Conservation (phyloP, 208 protist species). For the Acanthamoeba healyi region DNA sequence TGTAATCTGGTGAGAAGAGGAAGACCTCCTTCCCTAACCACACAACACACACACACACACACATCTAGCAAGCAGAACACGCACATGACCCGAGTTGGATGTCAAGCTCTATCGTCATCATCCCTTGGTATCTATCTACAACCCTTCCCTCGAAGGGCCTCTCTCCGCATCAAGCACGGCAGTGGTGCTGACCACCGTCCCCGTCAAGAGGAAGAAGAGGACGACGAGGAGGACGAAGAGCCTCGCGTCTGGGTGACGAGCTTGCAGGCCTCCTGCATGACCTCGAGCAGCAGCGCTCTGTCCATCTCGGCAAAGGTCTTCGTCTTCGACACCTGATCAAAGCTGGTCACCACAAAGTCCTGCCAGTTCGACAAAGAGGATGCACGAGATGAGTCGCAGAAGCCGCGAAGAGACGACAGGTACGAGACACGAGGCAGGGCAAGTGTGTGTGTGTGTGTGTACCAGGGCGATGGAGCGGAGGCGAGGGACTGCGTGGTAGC, state of each 20-base stretch:
- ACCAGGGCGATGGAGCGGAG: conserved; percentile 35
- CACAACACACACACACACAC: too few relatives aligned
- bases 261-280: conserved; percentile 50
- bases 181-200: too few relatives aligned
- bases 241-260: background rate
- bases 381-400: too few relatives aligned
- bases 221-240: background rate
- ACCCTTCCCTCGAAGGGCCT: too few relatives aligned
- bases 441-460: background rate
- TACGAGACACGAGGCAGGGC: background rate
- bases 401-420: background rate
- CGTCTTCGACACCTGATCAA: conserved; percentile 18
- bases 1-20: too few relatives aligned
- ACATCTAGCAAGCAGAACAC: too few relatives aligned
- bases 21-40: too few relatives aligned
- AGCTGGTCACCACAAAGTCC: conserved; percentile 43
- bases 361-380: too few relatives aligned
- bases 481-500: conserved; percentile 22
- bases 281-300: background rate
- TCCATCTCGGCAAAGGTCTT: conserved; percentile 7
- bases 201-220: background rate
- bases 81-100: too few relatives aligned
- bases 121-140: too few relatives aligned
- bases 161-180: too few relatives aligned
- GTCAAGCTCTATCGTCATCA: too few relatives aligned